Conservation (phyloP, 179 eudicot species). For the Patellifolia procumbens region DNA sequence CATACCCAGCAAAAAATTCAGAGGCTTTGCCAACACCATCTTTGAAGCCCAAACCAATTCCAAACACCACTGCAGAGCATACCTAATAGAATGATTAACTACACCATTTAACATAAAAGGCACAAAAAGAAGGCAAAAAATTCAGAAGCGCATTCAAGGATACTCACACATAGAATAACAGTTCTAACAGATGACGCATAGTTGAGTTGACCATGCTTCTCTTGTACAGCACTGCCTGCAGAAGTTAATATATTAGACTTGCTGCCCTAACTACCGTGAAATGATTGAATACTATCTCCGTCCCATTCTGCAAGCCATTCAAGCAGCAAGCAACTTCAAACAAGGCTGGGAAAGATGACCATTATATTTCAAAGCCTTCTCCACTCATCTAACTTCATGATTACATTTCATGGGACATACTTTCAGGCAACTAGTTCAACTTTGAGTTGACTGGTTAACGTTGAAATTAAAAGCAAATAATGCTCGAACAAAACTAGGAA, state of each 20-base stretch:
- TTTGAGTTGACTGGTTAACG: background rate
- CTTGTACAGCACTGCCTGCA: constrained; percentile 36
- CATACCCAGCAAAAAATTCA: constrained; percentile 98
- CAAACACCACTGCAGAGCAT: constrained; percentile 79
- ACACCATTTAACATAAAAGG: constrained; percentile 31
- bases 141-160: background rate
- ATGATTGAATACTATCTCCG: constrained; percentile 37
- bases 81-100: constrained; percentile 58
- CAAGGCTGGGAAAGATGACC: background rate
- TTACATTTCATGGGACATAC: background rate
- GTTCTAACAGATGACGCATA: constrained; percentile 57
- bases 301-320: constrained; percentile 41
- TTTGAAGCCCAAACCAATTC: constrained; percentile 81
- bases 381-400: background rate
- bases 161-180: constrained; percentile 80
- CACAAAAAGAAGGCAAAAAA: background rate
- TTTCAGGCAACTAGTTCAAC: background rate
- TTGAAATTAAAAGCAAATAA: background rate
- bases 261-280: constrained; percentile 27
- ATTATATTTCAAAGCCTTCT: constrained; percentile 1
- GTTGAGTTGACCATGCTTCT: constrained; percentile 32
- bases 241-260: constrained; percentile 34
- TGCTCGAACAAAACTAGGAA: background rate
- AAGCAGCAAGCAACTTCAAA: constrained; percentile 24
- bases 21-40: constrained; percentile 88